Evolutionary conservation across 768 basidiomycete genomes (phyloP).

Genomic region (Mycena rosella): DNA sequence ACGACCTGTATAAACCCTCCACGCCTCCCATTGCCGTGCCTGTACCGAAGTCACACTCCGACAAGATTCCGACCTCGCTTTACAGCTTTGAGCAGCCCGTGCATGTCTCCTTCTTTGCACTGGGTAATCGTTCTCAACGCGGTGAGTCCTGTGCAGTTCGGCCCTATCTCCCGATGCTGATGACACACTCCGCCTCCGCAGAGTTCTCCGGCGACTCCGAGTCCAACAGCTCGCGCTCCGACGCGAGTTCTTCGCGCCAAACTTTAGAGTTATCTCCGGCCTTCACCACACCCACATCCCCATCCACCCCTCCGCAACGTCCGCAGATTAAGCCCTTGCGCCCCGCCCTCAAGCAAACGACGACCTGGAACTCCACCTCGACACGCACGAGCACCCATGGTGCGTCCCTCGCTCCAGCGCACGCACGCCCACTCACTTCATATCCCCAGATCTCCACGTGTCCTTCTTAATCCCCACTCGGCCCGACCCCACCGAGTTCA

Average conservation of each 20-base stretch:
- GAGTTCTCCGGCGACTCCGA: slow-evolving; percentile 26
- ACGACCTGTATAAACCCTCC: slow-evolving; percentile 30
- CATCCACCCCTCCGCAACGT: slow-evolving; percentile 1
- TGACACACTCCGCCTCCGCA: background rate
- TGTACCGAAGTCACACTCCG: background rate
- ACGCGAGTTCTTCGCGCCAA: slow-evolving; percentile 27
- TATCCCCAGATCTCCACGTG: slow-evolving; percentile 27
- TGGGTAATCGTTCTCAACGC: background rate
- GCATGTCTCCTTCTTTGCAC: slow-evolving; percentile 19
- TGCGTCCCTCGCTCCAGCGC: slow-evolving; percentile 1
- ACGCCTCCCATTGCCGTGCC: background rate
- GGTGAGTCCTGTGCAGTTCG: slow-evolving; percentile 1
- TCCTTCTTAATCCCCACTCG: slow-evolving; percentile 31
- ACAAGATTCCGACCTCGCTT: background rate
- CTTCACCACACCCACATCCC: background rate
- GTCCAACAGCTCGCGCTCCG: slow-evolving; percentile 30
- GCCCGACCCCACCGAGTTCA: slow-evolving; percentile 25
- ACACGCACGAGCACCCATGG: slow-evolving; percentile 21
- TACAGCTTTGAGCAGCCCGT: slow-evolving; percentile 9
- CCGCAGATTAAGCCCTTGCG: slow-evolving; percentile 31
- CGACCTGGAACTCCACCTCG: slow-evolving; percentile 31
- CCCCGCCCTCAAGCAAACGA: slow-evolving; percentile 34
- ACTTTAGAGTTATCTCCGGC: slow-evolving; percentile 32
- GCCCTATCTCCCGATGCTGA: too few relatives aligned
- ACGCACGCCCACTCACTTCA: background rate